These are phyloP conservation scores for Castanopsis chinensis DNA, from an alignment of 306 rosid genomes.

Conservation along the genomic window DNA sequence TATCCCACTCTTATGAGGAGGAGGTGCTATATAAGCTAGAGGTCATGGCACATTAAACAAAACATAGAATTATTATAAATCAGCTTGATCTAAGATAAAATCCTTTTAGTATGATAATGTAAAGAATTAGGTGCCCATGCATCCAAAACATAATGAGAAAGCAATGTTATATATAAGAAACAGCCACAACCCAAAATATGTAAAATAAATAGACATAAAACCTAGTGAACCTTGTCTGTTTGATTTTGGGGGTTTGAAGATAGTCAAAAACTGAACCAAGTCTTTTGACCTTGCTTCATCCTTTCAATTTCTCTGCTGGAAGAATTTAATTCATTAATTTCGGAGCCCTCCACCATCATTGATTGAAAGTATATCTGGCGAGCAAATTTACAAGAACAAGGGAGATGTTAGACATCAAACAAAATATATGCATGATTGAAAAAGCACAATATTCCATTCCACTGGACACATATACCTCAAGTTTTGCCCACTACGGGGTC, in stretches of 20 bases:
- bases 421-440: not conserved
- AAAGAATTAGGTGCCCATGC: not conserved
- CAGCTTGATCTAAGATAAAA: not conserved
- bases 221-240: constrained; percentile 53
- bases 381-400: constrained; percentile 22
- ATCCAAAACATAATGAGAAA: not conserved
- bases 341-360: constrained; percentile 44
- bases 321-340: constrained; percentile 42
- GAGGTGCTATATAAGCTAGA: not conserved
- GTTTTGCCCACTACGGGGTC: too few species aligned
- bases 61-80: not conserved
- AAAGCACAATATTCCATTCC: not conserved
- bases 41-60: constrained; percentile 5
- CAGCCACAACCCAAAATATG: not conserved
- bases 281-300: constrained; percentile 71
- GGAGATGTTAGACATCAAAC: constrained; percentile 12
- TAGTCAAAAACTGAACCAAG: constrained; percentile 68
- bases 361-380: constrained; percentile 77
- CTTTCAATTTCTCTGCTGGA: constrained; percentile 68
- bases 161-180: not conserved
- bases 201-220: constrained; percentile 11
- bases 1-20: not conserved
- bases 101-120: not conserved
- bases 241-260: constrained; percentile 47
- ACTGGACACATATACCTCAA: too few species aligned